A percentile compares a stretch with the other conserved stretches of the same genome.
Conservation (phyloP, 768 basidiomycete species). For the Lentinus tigrinus region DNA sequence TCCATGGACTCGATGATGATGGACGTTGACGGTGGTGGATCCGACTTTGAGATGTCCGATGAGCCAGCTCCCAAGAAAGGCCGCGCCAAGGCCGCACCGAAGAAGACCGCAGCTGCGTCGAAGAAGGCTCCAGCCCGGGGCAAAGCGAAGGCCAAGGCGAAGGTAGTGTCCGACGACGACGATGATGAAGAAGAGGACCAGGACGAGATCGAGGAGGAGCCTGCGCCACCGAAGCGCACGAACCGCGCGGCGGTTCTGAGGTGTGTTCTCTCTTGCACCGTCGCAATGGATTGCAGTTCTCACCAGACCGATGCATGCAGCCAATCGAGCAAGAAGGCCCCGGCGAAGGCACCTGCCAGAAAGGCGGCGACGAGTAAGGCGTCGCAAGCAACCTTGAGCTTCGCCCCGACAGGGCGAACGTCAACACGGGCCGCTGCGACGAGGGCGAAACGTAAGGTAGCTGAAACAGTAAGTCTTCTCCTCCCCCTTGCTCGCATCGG, state of each 20-base stretch:
- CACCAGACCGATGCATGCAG: slow-evolving; percentile 20
- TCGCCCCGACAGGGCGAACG: slow-evolving; percentile 54
- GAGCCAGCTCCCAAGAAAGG: slow-evolving; percentile 42
- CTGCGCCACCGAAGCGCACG: slow-evolving; percentile 51
- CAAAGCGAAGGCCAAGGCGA: slow-evolving; percentile 51
- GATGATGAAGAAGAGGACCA: slow-evolving; percentile 56
- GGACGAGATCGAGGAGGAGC: slow-evolving; percentile 53
- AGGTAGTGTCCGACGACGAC: slow-evolving; percentile 48
- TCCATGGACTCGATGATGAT: slow-evolving; percentile 74
- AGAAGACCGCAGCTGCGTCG: slow-evolving; percentile 33
- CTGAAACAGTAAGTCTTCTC: slow-evolving; percentile 38
- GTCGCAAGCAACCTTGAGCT: slow-evolving; percentile 60
- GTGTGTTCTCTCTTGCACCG: slow-evolving; percentile 35
- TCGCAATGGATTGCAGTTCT: neutral
- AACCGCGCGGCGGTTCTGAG: slow-evolving; percentile 65
- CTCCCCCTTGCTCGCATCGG: neutral
- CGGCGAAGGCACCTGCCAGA: slow-evolving; percentile 49
- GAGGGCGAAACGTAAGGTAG: slow-evolving; percentile 63
- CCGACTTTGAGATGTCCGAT: slow-evolving; percentile 55
- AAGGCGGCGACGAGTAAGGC: slow-evolving; percentile 36
- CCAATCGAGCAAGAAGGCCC: slow-evolving; percentile 38
- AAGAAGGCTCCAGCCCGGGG: slow-evolving; percentile 39
- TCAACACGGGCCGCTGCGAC: slow-evolving; percentile 69
- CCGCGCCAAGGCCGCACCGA: slow-evolving; percentile 20
- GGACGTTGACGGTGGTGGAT: slow-evolving; percentile 63